Evolutionary conservation across 1,284 basidiomycete genomes (phyloP).

Genomic region (Meripilus lineatus): DNA sequence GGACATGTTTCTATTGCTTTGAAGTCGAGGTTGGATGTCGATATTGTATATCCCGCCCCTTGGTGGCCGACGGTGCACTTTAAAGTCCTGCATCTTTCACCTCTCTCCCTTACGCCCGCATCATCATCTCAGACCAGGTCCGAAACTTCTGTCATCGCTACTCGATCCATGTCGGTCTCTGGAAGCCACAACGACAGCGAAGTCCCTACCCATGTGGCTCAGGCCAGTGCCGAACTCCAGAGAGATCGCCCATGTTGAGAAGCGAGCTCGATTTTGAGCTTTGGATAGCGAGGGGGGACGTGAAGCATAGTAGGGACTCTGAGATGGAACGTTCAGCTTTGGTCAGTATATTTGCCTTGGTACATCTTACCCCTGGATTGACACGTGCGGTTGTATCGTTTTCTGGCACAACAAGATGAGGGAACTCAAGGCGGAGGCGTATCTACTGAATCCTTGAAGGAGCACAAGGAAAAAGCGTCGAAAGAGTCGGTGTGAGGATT

Average conservation of each 20-base stretch:
- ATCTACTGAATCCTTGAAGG: constrained; percentile 52
- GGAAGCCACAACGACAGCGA: constrained; percentile 3
- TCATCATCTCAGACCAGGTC: constrained; percentile 11
- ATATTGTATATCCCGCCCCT: constrained; percentile 36
- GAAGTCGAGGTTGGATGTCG: constrained; percentile 59
- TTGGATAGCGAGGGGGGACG: constrained; percentile 74
- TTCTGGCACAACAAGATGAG: constrained; percentile 70
- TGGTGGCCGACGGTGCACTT: constrained; percentile 19
- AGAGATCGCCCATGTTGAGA: constrained; percentile 62
- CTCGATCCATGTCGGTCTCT: not conserved
- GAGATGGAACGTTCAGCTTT: constrained; percentile 78
- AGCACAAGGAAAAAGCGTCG: constrained; percentile 60
- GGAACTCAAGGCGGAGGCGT: constrained; percentile 63
- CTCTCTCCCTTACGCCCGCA: constrained; percentile 15
- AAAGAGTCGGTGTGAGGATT: constrained; percentile 69
- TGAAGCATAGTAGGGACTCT: constrained; percentile 67
- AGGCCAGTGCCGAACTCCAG: constrained; percentile 65
- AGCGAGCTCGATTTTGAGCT: constrained; percentile 80
- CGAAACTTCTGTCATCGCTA: constrained; percentile 9
- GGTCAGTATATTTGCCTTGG: constrained; percentile 38
- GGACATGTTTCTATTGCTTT: constrained; percentile 67
- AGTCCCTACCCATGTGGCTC: constrained; percentile 43
- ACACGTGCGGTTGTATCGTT: not conserved
- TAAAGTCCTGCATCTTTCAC: constrained; percentile 15
- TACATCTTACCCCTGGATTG: not conserved